phyloP scores from a whole-genome alignment of 495 filamentous ascomycete species.

The Immersiella caudata region DNA sequence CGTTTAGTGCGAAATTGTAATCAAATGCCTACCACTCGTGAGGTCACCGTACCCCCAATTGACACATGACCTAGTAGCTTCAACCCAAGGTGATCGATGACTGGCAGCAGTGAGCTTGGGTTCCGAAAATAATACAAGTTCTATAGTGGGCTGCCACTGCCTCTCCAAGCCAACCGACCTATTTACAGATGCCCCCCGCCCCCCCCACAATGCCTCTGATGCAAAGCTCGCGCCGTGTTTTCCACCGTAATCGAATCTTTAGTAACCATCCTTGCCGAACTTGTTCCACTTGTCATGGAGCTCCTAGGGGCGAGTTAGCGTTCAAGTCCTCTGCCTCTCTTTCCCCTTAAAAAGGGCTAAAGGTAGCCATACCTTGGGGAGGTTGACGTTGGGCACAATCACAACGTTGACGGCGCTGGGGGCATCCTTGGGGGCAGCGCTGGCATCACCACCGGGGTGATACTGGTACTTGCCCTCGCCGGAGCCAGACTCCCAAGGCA shows the following conservation, averaged over 20 bases:
- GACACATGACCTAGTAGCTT: not conserved
- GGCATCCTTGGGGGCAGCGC: constrained; percentile 76
- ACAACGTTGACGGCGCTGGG: constrained; percentile 94
- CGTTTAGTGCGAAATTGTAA: not conserved
- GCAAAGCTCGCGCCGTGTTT: constrained; percentile 1
- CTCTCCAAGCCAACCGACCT: constrained; percentile 16
- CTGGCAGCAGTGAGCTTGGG: not conserved
- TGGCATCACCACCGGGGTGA: constrained; percentile 84
- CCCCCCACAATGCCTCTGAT: constrained; percentile 7
- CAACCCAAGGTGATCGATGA: not conserved
- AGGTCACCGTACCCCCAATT: not conserved
- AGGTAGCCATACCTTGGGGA: constrained; percentile 74
- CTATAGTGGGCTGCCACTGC: constrained; percentile 20
- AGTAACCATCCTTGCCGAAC: constrained; percentile 86
- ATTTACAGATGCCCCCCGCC: constrained; percentile 24
- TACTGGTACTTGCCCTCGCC: constrained; percentile 80
- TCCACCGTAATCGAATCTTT: constrained; percentile 18
- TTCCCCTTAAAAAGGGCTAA: not conserved
- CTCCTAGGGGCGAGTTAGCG: constrained; percentile 52
- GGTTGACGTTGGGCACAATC: constrained; percentile 85
- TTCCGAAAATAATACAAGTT: constrained; percentile 31
- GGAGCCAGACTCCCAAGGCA: constrained; percentile 83
- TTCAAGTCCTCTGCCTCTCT: not conserved
- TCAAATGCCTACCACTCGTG: not conserved
- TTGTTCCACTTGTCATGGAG: constrained; percentile 98